A percentile compares a stretch with the other conserved stretches of the same genome.
phyloP scores from a whole-genome alignment of 257 asterid species.

The Fraxinus cuspidata region DNA sequence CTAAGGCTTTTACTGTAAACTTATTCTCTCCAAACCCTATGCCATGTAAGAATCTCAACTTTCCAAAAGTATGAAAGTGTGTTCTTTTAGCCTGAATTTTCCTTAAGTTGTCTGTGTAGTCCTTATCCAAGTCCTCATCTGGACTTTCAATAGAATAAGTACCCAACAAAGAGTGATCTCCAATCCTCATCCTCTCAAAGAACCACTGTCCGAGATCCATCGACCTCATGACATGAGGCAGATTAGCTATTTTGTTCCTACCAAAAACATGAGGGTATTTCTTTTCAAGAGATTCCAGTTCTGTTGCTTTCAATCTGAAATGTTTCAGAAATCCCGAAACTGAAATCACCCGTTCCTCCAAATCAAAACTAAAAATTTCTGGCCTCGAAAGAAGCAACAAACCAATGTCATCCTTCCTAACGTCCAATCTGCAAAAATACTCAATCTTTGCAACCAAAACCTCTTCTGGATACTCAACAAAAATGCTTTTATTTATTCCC shows the following conservation, averaged over 20 bases:
- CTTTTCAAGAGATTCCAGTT: slow-evolving; percentile 38
- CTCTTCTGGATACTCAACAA: slow-evolving; percentile 49
- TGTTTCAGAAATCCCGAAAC: slow-evolving; percentile 48
- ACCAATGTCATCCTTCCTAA: slow-evolving; percentile 48
- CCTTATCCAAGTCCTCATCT: slow-evolving; percentile 42
- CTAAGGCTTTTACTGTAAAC: slow-evolving; percentile 45
- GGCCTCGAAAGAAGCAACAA: slow-evolving; percentile 55
- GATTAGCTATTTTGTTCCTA: slow-evolving; percentile 57
- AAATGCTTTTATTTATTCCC: slow-evolving; percentile 47
- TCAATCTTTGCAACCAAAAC: slow-evolving; percentile 48
- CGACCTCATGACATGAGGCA: slow-evolving; percentile 54
- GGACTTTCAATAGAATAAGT: slow-evolving; percentile 31
- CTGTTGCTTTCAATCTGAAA: slow-evolving; percentile 41
- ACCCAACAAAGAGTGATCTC: slow-evolving; percentile 42
- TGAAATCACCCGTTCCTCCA: slow-evolving; percentile 42
- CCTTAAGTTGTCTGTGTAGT: slow-evolving; percentile 34
- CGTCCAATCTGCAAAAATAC: slow-evolving; percentile 45
- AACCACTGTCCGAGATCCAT: slow-evolving; percentile 68
- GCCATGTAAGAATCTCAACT: slow-evolving; percentile 54
- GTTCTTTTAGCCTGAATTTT: slow-evolving; percentile 42
- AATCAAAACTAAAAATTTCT: slow-evolving; percentile 44
- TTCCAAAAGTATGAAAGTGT: slow-evolving; percentile 25
- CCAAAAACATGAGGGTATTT: slow-evolving; percentile 64
- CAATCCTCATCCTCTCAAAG: slow-evolving; percentile 49
- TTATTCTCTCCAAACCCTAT: slow-evolving; percentile 67